Base-by-base conservation (phyloP, 2,329 filamentous ascomycete genomes). In the Neospermospora avenae region DNA sequence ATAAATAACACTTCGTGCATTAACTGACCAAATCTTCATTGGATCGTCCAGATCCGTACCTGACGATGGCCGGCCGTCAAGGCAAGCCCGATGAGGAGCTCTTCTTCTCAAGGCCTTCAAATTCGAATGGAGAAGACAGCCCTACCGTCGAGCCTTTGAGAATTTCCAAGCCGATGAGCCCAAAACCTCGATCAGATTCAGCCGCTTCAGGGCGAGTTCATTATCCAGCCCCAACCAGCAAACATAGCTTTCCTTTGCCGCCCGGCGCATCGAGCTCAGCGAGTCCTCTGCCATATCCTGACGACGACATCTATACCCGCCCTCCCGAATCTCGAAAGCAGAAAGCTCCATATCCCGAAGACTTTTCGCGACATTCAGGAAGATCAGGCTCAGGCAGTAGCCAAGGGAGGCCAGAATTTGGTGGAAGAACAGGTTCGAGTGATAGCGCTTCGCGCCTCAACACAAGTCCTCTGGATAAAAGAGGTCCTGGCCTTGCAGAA, bases 121-220 rank as follows among this genome's bases (percentile, higher is more conserved):
- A 74, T 20, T 71, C 69, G 55, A 68, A 74, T 54, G 77, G 75
- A 58, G 74, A 76, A 48, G 86, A 91, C 69, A 91, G 90, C 69
- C 90, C 91, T 60, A 90, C 89, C 18, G 84, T 96, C 68, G 90
- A 90, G 70, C 92, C 92, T 62, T 76, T 96, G 75, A 85, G 91
- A 71, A 96, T 96, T 73, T 88, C 87, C 78, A 96, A 96, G 75
- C 85, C 87, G 59, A 84, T 86, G 68, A 89, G 86, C 60, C 83
- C 87, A 34, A 80, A 80, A 55, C 84, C 84, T 57, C 65, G 66
- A 62, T 61, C 63, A 53, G 67, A 61, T 37, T 73, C 73, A 28
- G 70, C 72, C 10, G 67, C 70, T 20, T 72, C 73, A 52, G 63
- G 65, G 61, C 66, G 67, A 73, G 78, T 77, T 69, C 84, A 83